phyloP scores from a whole-genome alignment of 441 rosid genomes.

The Flueggea neowawraea region DNA sequence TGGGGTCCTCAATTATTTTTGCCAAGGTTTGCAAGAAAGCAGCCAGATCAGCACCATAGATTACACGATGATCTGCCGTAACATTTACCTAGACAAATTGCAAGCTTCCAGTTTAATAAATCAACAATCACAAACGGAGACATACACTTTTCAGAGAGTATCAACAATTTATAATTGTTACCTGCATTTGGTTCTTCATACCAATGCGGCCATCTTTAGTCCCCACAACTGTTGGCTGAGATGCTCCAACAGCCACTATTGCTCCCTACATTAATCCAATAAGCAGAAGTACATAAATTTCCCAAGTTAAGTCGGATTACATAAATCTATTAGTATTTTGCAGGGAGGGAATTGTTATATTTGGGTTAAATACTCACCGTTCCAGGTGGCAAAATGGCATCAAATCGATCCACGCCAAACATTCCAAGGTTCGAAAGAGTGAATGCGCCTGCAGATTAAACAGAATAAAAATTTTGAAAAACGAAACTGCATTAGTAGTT shows the following conservation, averaged over 20 bases:
- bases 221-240: slow-evolving; percentile 84
- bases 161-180: slow-evolving; percentile 14
- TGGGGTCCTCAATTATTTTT: slow-evolving; percentile 80
- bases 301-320: background rate
- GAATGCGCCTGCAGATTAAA: slow-evolving; percentile 60
- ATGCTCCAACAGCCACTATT: slow-evolving; percentile 96
- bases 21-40: slow-evolving; percentile 88
- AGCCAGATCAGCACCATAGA: slow-evolving; percentile 95
- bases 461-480: background rate
- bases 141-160: slow-evolving; percentile 3
- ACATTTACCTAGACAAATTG: slow-evolving; percentile 65
- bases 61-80: slow-evolving; percentile 91
- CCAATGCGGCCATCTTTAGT: slow-evolving; percentile 87
- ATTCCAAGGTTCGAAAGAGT: slow-evolving; percentile 96
- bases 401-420: slow-evolving; percentile 95
- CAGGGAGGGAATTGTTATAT: slow-evolving; percentile 4
- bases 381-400: slow-evolving; percentile 98
- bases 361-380: slow-evolving; percentile 47
- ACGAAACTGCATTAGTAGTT: background rate
- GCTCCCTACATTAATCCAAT: slow-evolving; percentile 65
- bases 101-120: background rate
- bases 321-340: background rate
- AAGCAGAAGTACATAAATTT: slow-evolving; percentile 1
- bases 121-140: slow-evolving; percentile 1
- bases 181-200: slow-evolving; percentile 97